Percentiles rank a stretch among this genome's conserved stretches.
Evolutionary conservation across 23 red algal genomes (phyloP).

Genomic region (Chondrus crispus): DNA sequence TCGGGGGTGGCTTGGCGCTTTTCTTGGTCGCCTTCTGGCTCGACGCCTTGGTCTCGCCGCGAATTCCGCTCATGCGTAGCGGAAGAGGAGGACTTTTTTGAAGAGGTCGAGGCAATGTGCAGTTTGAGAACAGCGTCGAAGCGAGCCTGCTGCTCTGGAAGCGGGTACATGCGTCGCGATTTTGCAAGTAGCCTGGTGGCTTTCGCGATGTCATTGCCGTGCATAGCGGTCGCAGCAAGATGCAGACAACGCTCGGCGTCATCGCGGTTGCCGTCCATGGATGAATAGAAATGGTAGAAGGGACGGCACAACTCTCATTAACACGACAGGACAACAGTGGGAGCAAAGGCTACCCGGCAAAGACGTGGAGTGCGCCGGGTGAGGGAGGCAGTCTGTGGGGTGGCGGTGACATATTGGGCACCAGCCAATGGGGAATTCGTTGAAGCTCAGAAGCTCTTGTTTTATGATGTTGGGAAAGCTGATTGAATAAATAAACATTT

Average conservation of each 20-base stretch:
- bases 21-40: not conserved
- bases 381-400: too few relatives aligned
- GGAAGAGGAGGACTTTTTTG: not conserved
- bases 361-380: too few relatives aligned
- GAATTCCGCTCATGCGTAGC: not conserved
- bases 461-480: too few relatives aligned
- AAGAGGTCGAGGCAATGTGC: not conserved
- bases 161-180: conserved; percentile 41
- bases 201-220: not conserved
- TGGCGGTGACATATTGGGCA: too few relatives aligned
- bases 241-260: conserved; percentile 23
- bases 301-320: too few relatives aligned
- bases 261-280: conserved; percentile 54
- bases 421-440: too few relatives aligned
- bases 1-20: not conserved
- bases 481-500: too few relatives aligned
- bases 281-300: too few relatives aligned
- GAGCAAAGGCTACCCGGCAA: too few relatives aligned
- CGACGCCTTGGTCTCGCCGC: not conserved
- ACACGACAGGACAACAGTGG: too few relatives aligned
- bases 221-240: not conserved
- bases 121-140: not conserved
- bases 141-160: not conserved
- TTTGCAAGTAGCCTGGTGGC: conserved; percentile 23
- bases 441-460: too few relatives aligned